phyloP scores from a whole-genome alignment of 225 moss, liverwort and hornwort genomes.

The Pseudisothecium myosuroides region DNA sequence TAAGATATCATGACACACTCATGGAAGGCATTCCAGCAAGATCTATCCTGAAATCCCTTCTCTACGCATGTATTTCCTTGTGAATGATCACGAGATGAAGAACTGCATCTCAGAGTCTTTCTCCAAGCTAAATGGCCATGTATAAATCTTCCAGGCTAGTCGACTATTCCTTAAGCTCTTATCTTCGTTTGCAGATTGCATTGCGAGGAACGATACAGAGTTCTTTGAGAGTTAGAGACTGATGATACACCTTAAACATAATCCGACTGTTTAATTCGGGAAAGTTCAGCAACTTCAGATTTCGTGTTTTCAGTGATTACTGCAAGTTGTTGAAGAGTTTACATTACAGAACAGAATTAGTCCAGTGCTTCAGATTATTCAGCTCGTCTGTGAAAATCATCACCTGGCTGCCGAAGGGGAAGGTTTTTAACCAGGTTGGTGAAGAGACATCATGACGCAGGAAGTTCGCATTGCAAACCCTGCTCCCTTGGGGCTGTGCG shows the following conservation, averaged over 20 bases:
- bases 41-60: background rate
- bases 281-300: background rate
- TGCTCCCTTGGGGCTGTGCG: constrained; percentile 50
- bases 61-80: background rate
- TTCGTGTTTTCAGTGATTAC: background rate
- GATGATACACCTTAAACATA: background rate
- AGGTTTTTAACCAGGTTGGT: background rate
- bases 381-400: background rate
- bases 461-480: constrained; percentile 42
- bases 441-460: constrained; percentile 17
- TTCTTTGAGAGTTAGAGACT: background rate
- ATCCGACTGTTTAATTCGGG: background rate
- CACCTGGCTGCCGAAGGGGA: background rate
- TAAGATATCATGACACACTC: background rate
- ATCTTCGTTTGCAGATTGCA: background rate
- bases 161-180: background rate
- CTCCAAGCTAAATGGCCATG: background rate
- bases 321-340: background rate
- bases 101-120: background rate
- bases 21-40: background rate
- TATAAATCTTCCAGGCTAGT: constrained; percentile 5
- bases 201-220: background rate
- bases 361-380: background rate
- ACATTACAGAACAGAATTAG: background rate
- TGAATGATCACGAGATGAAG: background rate